phyloP scores from a whole-genome alignment of 208 protist species.

The Acanthamoeba triangularis region DNA sequence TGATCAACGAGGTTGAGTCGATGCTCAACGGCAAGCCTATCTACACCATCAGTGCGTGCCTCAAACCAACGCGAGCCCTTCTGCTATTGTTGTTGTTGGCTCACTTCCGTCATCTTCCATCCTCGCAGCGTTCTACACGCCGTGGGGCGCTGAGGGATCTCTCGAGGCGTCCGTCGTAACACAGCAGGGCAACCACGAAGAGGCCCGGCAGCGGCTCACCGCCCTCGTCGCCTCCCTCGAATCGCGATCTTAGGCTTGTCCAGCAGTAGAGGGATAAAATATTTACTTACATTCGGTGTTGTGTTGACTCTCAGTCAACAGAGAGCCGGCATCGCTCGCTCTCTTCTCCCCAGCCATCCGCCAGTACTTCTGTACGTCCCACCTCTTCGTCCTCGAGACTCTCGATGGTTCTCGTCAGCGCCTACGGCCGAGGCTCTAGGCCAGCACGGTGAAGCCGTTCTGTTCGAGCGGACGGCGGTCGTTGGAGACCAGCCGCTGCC shows the following conservation, averaged over 20 bases:
- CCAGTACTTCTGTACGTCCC: background rate
- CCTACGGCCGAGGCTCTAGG: background rate
- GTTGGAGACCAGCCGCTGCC: background rate
- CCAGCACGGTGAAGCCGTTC: background rate
- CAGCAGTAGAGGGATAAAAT: background rate
- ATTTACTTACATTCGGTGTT: background rate
- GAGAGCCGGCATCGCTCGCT: too few relatives aligned
- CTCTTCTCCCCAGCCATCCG: too few relatives aligned
- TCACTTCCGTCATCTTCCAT: background rate
- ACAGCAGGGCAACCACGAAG: slow-evolving; percentile 45
- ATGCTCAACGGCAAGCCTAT: background rate
- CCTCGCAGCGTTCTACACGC: slow-evolving; percentile 10
- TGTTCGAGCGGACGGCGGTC: background rate
- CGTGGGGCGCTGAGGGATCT: background rate
- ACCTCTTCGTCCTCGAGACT: background rate
- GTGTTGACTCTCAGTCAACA: too few relatives aligned
- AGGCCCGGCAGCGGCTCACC: background rate
- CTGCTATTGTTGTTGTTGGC: background rate
- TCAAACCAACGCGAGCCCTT: background rate
- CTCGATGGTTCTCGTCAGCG: background rate
- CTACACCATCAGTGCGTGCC: background rate
- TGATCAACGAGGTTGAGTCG: slow-evolving; percentile 7
- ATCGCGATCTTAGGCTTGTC: background rate
- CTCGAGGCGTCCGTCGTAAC: background rate
- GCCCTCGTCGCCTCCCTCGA: slow-evolving; percentile 14